Percentiles rank a stretch among this genome's conserved stretches.
Conservation (phyloP, 2,329 filamentous ascomycete species). For the Pseudopyrenochaeta lycopersici region DNA sequence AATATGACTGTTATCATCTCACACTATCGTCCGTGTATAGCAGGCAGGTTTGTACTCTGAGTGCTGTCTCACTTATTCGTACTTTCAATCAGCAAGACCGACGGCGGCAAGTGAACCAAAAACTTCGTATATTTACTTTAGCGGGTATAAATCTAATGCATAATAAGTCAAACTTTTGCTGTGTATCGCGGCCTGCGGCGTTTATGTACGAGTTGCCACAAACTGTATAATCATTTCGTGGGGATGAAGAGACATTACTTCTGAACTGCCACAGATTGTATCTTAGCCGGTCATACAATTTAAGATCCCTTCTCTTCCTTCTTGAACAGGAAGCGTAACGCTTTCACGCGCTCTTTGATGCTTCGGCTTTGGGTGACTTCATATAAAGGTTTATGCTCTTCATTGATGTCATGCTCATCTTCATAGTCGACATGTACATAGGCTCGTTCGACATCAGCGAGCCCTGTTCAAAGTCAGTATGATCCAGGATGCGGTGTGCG, state of each 20-base stretch:
- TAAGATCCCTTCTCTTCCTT: constrained; percentile 16
- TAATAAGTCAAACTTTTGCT: not conserved
- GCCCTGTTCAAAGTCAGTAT: constrained; percentile 31
- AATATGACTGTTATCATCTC: too few species aligned
- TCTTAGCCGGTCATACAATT: not conserved
- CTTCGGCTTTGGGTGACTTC: constrained; percentile 42
- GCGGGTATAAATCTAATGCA: constrained; percentile 1
- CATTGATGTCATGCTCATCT: constrained; percentile 48
- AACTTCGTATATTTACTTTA: not conserved
- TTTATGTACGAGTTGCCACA: not conserved
- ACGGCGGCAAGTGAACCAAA: not conserved
- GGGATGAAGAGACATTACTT: not conserved
- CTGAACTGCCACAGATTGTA: not conserved
- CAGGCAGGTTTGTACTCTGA: too few species aligned
- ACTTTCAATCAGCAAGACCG: too few species aligned
- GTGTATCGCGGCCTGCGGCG: not conserved
- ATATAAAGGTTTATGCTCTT: constrained; percentile 52
- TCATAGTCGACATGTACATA: constrained; percentile 63
- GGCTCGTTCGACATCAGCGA: constrained; percentile 53
- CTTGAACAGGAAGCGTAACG: constrained; percentile 34
- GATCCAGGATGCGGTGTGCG: not conserved
- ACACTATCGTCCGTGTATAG: too few species aligned
- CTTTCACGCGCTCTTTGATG: constrained; percentile 45
- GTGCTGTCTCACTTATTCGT: too few species aligned
- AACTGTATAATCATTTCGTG: not conserved